Evolutionary conservation across 2,329 filamentous ascomycete genomes (phyloP), one percentile per base, ranked within the genome.

Genomic region (Acrocalymma vagum): DNA sequence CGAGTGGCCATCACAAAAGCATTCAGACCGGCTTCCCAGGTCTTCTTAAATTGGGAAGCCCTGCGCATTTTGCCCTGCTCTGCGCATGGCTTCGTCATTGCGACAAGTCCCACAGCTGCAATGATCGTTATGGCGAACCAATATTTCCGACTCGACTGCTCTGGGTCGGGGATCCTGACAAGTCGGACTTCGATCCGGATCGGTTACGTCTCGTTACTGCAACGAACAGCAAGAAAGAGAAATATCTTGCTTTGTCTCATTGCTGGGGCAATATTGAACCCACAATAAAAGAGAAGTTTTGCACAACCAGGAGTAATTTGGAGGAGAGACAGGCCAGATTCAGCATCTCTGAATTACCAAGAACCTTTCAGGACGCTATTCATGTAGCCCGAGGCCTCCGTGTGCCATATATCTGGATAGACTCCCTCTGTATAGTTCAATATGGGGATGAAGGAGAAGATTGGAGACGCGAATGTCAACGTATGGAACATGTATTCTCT

Each of bases 331-430:
- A 13, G 17, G 22, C 7, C 10, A 25, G 14, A 10, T 37, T 28
- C 24, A 37, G 16, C 29, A 28, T 28, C 25, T 37, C 23, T 29
- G 23, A 20, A 21, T 37, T 13, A 28, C 23, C n/a, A n/a, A n/a
- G n/a, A n/a, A n/a, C n/a, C 15, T 64, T 64, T 27, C 38, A 57
- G 23, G 33, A 64, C 8, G 59, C 61, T 1, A 59, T 64, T 15
- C 41, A 49, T 23, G 41, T 62, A 9, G 52, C 52, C 9, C 34
- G 58, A 5, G 51, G 50, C 10, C 16, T 63, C 3, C 48, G 48
- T 2, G 23, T 63, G 3, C 25, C 38, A 3, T 60, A 63, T 30
- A 61, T 63, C 10, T 63, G 60, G 60, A 63, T 63, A 14, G 60
- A 62, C 29, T 48, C 42, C 17, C 24, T 32, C 22, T 13, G 3